Conservation (phyloP, 2,329 filamentous ascomycete genomes). For the Rutstroemia sp. region DNA sequence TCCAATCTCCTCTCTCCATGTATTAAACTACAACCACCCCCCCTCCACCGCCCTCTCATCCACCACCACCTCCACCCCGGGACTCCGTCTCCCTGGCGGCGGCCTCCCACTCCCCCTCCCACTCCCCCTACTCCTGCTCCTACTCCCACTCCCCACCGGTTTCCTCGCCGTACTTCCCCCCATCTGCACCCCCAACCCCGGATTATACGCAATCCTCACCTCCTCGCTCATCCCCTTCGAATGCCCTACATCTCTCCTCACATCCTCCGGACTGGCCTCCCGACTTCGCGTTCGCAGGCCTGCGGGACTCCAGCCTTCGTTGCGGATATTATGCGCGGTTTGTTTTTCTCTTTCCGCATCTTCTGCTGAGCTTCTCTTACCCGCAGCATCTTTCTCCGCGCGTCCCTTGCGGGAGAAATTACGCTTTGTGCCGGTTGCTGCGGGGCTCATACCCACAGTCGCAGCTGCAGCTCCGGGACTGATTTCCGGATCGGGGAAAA, state of each 20-base stretch:
- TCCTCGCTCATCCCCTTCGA: not conserved
- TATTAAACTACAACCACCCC: not conserved
- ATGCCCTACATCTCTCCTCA: not conserved
- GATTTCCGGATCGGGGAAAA: not conserved
- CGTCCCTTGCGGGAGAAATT: constrained; percentile 7
- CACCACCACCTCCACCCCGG: not conserved
- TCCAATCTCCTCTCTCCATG: too few relatives aligned
- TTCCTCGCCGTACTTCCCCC: not conserved
- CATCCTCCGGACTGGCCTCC: not conserved
- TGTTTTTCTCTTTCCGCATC: too few relatives aligned
- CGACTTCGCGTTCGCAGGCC: not conserved
- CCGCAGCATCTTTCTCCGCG: not conserved
- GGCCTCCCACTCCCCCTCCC: not conserved
- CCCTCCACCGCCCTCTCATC: not conserved
- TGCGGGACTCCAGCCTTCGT: not conserved
- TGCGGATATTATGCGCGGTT: not conserved
- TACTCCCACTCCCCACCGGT: not conserved
- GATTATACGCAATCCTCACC: not conserved
- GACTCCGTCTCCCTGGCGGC: not conserved
- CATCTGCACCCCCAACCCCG: not conserved
- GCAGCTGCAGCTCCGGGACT: not conserved
- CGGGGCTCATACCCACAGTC: not conserved
- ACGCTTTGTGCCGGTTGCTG: not conserved
- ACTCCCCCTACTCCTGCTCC: not conserved
- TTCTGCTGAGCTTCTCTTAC: too few relatives aligned